Evolutionary conservation across 2,329 filamentous ascomycete species (phyloP).

Genomic region (Aspergillus vadensis): DNA sequence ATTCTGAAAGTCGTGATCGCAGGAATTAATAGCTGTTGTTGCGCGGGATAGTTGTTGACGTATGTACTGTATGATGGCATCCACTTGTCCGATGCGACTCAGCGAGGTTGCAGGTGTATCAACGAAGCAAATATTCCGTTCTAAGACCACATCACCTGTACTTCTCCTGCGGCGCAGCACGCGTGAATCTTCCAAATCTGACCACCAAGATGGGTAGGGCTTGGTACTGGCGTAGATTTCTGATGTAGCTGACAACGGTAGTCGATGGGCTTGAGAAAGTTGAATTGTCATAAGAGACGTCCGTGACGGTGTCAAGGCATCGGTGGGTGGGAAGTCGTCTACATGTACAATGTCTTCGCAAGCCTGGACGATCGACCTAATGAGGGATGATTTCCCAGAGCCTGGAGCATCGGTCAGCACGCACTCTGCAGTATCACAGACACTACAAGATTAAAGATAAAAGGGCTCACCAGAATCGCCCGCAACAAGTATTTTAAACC

Average conservation of each 20-base stretch:
- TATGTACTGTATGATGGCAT: slow-evolving; percentile 69
- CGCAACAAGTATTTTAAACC: slow-evolving; percentile 84
- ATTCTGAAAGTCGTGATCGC: slow-evolving; percentile 72
- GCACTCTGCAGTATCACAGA: background rate
- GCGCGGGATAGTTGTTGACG: slow-evolving; percentile 68
- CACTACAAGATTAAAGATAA: background rate
- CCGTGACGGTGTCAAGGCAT: slow-evolving; percentile 22
- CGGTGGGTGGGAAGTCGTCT: slow-evolving; percentile 57
- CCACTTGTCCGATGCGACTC: slow-evolving; percentile 56
- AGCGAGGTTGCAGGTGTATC: slow-evolving; percentile 70
- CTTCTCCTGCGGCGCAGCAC: slow-evolving; percentile 67
- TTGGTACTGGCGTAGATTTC: slow-evolving; percentile 80
- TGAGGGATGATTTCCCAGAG: slow-evolving; percentile 84
- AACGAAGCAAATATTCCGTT: slow-evolving; percentile 91
- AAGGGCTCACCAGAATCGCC: slow-evolving; percentile 68
- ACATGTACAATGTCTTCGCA: slow-evolving; percentile 94
- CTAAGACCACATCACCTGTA: slow-evolving; percentile 73
- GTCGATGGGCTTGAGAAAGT: slow-evolving; percentile 20
- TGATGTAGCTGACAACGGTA: slow-evolving; percentile 46
- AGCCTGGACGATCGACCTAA: slow-evolving; percentile 81
- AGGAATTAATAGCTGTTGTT: slow-evolving; percentile 62
- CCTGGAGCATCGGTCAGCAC: slow-evolving; percentile 50
- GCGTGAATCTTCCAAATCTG: slow-evolving; percentile 69
- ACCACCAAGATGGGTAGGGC: slow-evolving; percentile 88
- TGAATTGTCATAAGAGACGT: slow-evolving; percentile 26